Base-by-base conservation (phyloP, 129 eudicot genomes). In the Flaveria ramosissima region DNA sequence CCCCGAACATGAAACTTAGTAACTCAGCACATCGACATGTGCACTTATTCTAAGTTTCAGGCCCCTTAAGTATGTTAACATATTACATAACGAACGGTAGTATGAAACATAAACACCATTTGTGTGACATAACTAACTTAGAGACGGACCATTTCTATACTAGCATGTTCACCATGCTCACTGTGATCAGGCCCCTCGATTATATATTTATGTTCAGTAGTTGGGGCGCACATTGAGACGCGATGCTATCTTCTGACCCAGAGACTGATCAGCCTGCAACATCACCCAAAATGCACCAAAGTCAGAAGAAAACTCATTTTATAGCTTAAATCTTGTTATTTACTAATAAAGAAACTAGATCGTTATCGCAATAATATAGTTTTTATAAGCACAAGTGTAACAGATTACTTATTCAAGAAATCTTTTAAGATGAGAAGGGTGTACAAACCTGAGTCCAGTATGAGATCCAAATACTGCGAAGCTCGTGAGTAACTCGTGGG, bases 211-310 rank as follows among this genome's bases (percentile, higher is more conserved):
- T 26, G 72, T 88, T 92, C 86, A 92, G 68, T 90, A 88, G 61
- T 70, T 83, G n/a, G 96, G 96, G 78, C 86, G 87, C n/a, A 92
- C 88, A 19, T 83, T 92, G 76, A 92, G 92, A 6, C 98, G 87
- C 57, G 91, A 88, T 8, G 98, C 96, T 36, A 92, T 78, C 85
- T 90, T 92, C 90, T 90, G 96, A 39, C 98, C 98, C 56, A 92
- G 81, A 72, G 94, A 88, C 79, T 78, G 82, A 84, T 90, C 96
- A 56, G 92, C 90, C 96, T 92, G 92, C 77, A 75, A 42, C 13
- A 59, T 16, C 21, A 64, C 68, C 27, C 59, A 46, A 72, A 42
- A 43, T 75, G 36, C 12, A 27, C 15, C 36, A 64, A 75, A 48
- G 21, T 56, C 14, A 73, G 20, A 7, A 14, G 19, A 19, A 19